Conservation (phyloP, 345 rosid genomes). For the Noccaea caerulescens region DNA sequence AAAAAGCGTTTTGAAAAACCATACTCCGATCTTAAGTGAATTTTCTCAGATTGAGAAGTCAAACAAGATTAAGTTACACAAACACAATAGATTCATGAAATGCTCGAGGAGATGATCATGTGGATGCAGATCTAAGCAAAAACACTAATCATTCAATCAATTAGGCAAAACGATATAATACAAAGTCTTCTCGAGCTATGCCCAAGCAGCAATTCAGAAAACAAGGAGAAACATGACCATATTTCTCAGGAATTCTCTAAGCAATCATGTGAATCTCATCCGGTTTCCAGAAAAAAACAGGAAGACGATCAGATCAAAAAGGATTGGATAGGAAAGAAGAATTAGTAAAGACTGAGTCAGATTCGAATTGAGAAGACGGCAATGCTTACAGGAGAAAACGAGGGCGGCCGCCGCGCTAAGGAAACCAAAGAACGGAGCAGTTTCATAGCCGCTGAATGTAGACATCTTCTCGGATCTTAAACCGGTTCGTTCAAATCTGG, state of each 20-base stretch:
- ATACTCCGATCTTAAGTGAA: not conserved
- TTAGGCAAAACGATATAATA: not conserved
- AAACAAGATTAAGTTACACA: not conserved
- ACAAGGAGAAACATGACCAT: not conserved
- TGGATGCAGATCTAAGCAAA: conserved; percentile 19
- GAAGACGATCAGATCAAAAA: not conserved
- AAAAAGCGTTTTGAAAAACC: not conserved
- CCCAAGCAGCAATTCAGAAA: not conserved
- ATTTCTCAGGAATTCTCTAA: not conserved
- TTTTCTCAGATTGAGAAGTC: not conserved
- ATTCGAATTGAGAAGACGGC: conserved; percentile 53
- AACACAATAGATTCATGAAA: not conserved
- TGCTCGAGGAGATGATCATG: not conserved
- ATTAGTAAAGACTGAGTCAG: not conserved
- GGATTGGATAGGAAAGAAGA: not conserved
- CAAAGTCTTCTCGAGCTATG: not conserved
- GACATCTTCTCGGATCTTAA: too few relatives aligned
- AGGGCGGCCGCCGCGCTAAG: too few relatives aligned
- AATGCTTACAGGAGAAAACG: too few relatives aligned
- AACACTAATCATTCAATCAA: conserved; percentile 1
- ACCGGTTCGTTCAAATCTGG: too few relatives aligned
- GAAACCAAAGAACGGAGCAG: too few relatives aligned
- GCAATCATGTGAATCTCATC: conserved; percentile 3
- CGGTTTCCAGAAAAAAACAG: not conserved
- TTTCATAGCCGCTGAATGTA: too few relatives aligned